A percentile compares a stretch with the other conserved stretches of the same genome.
phyloP scores from a whole-genome alignment of 2,329 filamentous ascomycete species.

The Ceratocystis huliohia region DNA sequence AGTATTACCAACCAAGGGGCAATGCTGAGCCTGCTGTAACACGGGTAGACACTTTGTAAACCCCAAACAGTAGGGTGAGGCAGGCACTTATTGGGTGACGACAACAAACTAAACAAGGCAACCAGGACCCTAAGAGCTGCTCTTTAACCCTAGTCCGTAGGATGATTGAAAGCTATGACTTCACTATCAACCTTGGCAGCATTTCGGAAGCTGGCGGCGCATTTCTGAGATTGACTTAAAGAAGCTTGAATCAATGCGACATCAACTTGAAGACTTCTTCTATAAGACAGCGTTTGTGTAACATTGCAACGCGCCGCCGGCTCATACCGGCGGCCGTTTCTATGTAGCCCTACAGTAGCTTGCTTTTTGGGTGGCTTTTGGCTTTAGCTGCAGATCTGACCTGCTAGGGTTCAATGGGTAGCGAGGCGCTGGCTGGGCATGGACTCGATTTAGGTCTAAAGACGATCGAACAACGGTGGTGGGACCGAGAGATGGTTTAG shows the following conservation, averaged over 20 bases:
- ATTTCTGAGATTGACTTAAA: not conserved
- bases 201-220: too few relatives aligned
- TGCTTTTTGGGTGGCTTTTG: not conserved
- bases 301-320: not conserved
- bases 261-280: not conserved
- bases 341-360: not conserved
- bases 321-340: not conserved
- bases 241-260: not conserved
- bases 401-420: not conserved
- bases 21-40: not conserved
- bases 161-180: too few relatives aligned
- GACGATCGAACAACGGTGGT: not conserved
- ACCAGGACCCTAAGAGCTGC: not conserved
- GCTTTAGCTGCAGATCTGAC: not conserved
- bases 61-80: conserved; percentile 1
- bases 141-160: too few relatives aligned
- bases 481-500: not conserved
- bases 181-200: too few relatives aligned
- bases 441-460: not conserved
- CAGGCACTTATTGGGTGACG: conserved; percentile 2
- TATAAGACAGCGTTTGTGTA: not conserved
- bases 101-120: not conserved
- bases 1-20: not conserved
- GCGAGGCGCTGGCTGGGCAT: not conserved
- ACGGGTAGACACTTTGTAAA: not conserved